phyloP scores from a whole-genome alignment of 371 early-diverging fungal species.

The Dichotomocladium elegans region DNA sequence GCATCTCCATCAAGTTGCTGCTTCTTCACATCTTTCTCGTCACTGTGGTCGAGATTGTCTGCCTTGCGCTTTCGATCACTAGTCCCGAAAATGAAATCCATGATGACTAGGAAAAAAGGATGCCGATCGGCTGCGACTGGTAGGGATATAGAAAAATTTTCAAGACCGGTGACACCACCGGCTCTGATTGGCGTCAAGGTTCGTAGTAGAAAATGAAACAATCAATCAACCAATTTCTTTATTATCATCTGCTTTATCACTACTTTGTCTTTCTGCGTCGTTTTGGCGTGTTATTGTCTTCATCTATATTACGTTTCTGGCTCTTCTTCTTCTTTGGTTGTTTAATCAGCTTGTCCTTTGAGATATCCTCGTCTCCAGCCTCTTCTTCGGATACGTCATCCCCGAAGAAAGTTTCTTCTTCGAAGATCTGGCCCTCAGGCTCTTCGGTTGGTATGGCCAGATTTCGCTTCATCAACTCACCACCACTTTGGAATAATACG shows the following conservation, averaged over 20 bases:
- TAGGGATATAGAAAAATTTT: too few species aligned
- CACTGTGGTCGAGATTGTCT: conserved; percentile 1
- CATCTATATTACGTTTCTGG: neutral
- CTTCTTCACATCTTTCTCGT: conserved; percentile 1
- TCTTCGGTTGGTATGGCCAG: conserved; percentile 46
- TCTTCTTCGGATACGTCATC: conserved; percentile 62
- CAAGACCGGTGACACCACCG: too few species aligned
- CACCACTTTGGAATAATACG: conserved; percentile 53
- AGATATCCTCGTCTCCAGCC: conserved; percentile 26
- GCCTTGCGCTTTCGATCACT: conserved; percentile 11
- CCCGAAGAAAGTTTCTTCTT: conserved; percentile 47
- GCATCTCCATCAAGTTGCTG: conserved; percentile 1
- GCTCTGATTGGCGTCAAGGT: too few species aligned
- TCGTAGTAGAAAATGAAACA: too few species aligned
- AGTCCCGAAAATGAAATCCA: neutral
- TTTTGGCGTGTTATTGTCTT: neutral
- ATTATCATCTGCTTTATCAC: too few species aligned
- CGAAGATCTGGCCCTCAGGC: conserved; percentile 67
- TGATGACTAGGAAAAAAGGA: neutral
- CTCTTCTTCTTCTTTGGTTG: conserved; percentile 1
- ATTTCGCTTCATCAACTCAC: conserved; percentile 30
- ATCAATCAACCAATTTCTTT: too few species aligned
- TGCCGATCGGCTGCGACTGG: too few species aligned
- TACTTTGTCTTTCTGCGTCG: neutral
- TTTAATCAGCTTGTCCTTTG: neutral